These are phyloP conservation scores for Suillus plorans DNA, from an alignment of 768 basidiomycete species.

Conservation along the genomic window DNA sequence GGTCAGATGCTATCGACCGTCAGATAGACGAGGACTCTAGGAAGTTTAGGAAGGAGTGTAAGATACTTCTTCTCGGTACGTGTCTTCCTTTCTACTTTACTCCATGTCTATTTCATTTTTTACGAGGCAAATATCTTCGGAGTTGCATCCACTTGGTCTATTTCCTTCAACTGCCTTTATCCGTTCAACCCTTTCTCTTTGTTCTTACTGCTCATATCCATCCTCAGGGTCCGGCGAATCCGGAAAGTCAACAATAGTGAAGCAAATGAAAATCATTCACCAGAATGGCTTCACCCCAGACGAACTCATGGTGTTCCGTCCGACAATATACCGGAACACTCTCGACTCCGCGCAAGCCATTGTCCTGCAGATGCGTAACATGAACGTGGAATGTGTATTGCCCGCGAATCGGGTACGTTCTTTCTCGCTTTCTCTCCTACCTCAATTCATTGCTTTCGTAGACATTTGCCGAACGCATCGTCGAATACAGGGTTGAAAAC, in stretches of 20 bases:
- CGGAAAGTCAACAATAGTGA: conserved; percentile 94
- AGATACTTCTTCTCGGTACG: conserved; percentile 89
- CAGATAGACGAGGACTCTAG: conserved; percentile 84
- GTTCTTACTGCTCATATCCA: background rate
- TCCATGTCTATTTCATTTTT: conserved; percentile 12
- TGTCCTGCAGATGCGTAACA: conserved; percentile 82
- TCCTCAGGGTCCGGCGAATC: conserved; percentile 88
- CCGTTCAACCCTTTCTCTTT: background rate
- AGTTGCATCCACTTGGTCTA: background rate
- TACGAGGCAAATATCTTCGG: background rate
- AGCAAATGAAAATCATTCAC: conserved; percentile 99
- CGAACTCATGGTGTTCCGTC: conserved; percentile 75
- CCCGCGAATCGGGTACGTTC: conserved; percentile 54
- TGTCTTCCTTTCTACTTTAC: conserved; percentile 16
- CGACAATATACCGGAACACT: conserved; percentile 82
- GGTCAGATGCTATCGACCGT: conserved; percentile 76
- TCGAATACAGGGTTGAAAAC: conserved; percentile 52
- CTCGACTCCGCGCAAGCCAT: conserved; percentile 88
- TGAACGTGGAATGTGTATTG: conserved; percentile 74
- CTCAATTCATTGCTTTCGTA: conserved; percentile 17
- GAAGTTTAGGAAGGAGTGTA: conserved; percentile 84
- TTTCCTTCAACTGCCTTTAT: background rate
- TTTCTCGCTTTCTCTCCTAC: rapidly evolving
- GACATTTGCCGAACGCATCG: conserved; percentile 57
- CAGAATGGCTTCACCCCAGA: conserved; percentile 82